Evolutionary conservation across 257 asterid genomes (phyloP), one percentile per base, ranked within the genome.

Genomic region (Jaltomata sinuosa): DNA sequence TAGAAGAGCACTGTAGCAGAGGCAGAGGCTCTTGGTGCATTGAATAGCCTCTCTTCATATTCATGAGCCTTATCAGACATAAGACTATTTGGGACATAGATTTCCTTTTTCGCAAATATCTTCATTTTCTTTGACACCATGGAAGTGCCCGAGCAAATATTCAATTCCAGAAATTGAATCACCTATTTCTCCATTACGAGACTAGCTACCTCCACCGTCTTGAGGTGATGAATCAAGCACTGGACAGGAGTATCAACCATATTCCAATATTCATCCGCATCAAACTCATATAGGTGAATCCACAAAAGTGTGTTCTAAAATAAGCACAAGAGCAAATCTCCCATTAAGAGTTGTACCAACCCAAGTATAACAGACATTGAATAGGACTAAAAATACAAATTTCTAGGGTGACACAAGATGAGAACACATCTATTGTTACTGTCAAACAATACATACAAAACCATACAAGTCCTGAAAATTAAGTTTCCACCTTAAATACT

Each of bases 271-370:
- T 38, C 77, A 42, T 68, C 84, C 27, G 21, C 87, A 50, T 84
- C 62, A 79, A 84, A 84, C 22, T 84, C 84, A 65, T 50, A 65
- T 21, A 10, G 81, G 54, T 38, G 31, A 15, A 79, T 64, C 87
- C n/a, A n/a, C n/a, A n/a, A n/a, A n/a, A n/a, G n/a, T n/a, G n/a
- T n/a, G n/a, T n/a, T n/a, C n/a, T n/a, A n/a, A n/a, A n/a, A n/a
- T n/a, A n/a, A n/a, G n/a, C n/a, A n/a, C n/a, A n/a, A n/a, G n/a
- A n/a, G n/a, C n/a, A n/a, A n/a, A n/a, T n/a, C n/a, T n/a, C n/a
- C n/a, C n/a, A n/a, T n/a, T n/a, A n/a, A n/a, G n/a, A n/a, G n/a
- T n/a, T n/a, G n/a, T n/a, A n/a, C n/a, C n/a, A n/a, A n/a, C n/a
- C n/a, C n/a, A n/a, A n/a, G n/a, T n/a, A n/a, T n/a, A n/a, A n/a